Percentiles rank a stretch among this genome's conserved stretches.
Conservation (phyloP, 2,329 filamentous ascomycete genomes). For the Mycosphaerelloides madeirae region DNA sequence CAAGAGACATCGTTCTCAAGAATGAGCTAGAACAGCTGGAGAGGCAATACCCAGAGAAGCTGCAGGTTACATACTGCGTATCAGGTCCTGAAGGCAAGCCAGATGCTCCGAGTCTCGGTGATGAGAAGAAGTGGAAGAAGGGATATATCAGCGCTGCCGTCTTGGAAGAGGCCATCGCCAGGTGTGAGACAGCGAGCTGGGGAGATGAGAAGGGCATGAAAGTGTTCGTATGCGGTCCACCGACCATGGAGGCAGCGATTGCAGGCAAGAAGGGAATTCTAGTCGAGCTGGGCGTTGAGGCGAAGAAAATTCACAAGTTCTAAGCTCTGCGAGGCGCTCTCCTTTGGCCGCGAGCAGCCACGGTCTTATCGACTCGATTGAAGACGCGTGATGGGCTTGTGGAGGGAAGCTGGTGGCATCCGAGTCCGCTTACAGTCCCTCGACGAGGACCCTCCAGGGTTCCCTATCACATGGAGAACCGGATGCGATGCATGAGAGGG, state of each 20-base stretch:
- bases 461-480: no score
- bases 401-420: no score
- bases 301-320: conserved; percentile 56
- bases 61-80: conserved; percentile 57
- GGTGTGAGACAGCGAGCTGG: conserved; percentile 26
- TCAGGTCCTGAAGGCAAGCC: conserved; percentile 38
- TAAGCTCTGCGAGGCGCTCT: conserved; percentile 29
- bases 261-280: conserved; percentile 53
- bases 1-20: conserved; percentile 57
- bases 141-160: conserved; percentile 57
- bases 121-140: conserved; percentile 43
- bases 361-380: no score
- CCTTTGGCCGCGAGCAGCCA: no score
- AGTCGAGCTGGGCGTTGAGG: conserved; percentile 53
- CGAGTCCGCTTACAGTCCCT: no score
- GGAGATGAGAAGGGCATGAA: conserved; percentile 45
- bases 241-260: conserved; percentile 59
- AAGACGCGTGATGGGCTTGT: no score
- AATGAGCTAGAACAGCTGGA: conserved; percentile 53
- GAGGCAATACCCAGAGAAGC: conserved; percentile 48
- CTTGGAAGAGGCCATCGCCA: conserved; percentile 47
- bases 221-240: conserved; percentile 66
- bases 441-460: no score
- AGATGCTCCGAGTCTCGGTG: conserved; percentile 18
- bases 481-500: no score